Conservation (phyloP, 192 early-diverging fungal genomes). For the Piromyces finnis region DNA sequence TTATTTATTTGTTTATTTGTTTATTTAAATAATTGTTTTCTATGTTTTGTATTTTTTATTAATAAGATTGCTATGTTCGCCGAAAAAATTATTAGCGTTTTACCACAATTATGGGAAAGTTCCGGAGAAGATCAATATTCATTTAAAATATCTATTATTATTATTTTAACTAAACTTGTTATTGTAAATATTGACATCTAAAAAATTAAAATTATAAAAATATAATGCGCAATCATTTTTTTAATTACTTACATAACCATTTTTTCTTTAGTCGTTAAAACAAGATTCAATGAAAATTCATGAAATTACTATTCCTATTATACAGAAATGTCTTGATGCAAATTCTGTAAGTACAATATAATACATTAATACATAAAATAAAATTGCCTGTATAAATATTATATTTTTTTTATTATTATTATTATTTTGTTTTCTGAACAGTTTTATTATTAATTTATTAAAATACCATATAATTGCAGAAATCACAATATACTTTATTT, state of each 20-base stretch:
- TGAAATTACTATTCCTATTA: slow-evolving; percentile 51
- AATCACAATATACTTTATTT: slow-evolving; percentile 66
- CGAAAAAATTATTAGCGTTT: slow-evolving; percentile 43
- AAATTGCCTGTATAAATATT: too few relatives aligned
- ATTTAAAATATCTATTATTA: slow-evolving; percentile 61
- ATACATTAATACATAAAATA: too few relatives aligned
- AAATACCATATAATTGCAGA: too few relatives aligned
- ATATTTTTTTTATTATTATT: too few relatives aligned
- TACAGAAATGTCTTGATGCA: slow-evolving; percentile 53
- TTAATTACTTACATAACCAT: not conserved
- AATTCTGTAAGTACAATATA: slow-evolving; percentile 23
- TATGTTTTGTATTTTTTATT: too few relatives aligned
- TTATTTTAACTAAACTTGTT: slow-evolving; percentile 58
- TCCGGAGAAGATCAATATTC: slow-evolving; percentile 48
- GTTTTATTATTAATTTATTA: too few relatives aligned
- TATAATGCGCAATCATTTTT: too few relatives aligned
- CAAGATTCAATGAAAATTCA: slow-evolving; percentile 53
- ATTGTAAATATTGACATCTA: slow-evolving; percentile 11
- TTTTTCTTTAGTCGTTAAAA: slow-evolving; percentile 28
- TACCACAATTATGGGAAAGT: slow-evolving; percentile 66
- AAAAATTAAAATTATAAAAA: not conserved
- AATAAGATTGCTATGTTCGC: slow-evolving; percentile 56
- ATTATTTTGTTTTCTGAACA: too few relatives aligned
- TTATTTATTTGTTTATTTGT: not conserved
- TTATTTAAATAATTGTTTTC: not conserved